Base-by-base conservation (phyloP, 129 eudicot genomes). In the Lactuca sativa region DNA sequence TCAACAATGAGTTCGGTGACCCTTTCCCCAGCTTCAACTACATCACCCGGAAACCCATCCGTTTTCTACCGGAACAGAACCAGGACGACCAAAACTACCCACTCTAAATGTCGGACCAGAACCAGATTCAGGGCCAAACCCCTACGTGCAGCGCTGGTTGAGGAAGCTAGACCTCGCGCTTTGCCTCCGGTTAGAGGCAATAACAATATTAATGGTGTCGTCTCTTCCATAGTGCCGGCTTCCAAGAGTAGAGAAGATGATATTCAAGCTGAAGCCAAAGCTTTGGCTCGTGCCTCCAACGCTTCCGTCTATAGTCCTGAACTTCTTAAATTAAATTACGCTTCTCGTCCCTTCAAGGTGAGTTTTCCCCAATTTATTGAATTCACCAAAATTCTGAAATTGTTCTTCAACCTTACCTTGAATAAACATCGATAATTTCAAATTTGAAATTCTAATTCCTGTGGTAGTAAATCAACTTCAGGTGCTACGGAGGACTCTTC, bases 241-340 rank as follows among this genome's bases (percentile, higher is more conserved):
- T 13, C 69, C 33, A 66, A 84, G 74, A 80, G 81, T 72, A 87
- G 95, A 60, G 80, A 92, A 0, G 95, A 85, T 37, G 99, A 93
- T 64, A 89, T 89, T 82, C 97, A 93, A 78, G 92, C 99, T 1
- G 99, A 93, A 71, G 85, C 88, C 10, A 85, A 43, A 32, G 99
- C 97, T 14, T 83, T 89, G 90, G 86, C 89, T 25, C 90, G 99
- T 16, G 92, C 99, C 4, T 77, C 78, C 13, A 70, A 80, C 79
- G 92, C 95, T 33, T 72, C 99, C 16, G 86, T 87, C 2, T 93
- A 93, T 69, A 86, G 81, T 53, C 85, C 97, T 5, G 82, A 92
- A 13, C 69, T 92, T 51, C 81, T 92, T 30, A 62, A 83, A 36
- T 12, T 37, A n/a, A 86, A 82, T 67, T 92, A 92, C 72, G 86